Evolutionary conservation across 805 yeast species (phyloP), one percentile per base, ranked within the genome.

Genomic region (Phaffomyces antillensis): DNA sequence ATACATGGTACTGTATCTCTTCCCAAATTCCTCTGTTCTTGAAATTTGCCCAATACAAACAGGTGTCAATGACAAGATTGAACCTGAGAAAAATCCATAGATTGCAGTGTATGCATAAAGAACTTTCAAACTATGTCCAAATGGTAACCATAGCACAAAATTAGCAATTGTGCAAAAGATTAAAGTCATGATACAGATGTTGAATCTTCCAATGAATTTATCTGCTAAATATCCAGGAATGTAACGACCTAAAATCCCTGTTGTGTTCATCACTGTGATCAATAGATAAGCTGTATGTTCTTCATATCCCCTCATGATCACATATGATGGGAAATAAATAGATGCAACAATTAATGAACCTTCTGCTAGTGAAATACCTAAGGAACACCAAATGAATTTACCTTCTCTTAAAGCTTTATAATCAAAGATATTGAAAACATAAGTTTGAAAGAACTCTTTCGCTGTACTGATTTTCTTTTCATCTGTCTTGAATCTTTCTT

Each of bases 1-100:
- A 59, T 79, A 82, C 52, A 78, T 71, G 0, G 81, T 71, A 2
- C 81, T 73, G 55, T 75, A 77, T 17, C 79, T 67, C 52, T 72
- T 71, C 8, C 82, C 83, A 55, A 76, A 77, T 49, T 70, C 73
- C 38, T 72, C 72, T 2, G 75, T 71, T 42, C 73, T 71, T 16
- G 83, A 76, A 32, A 81, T 76, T 42, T 75, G 79, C 1, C 81
- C 82, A 33, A 76, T 66, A 52, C 83, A 75, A 3, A 76, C 79
- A 2, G 85, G 84, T 15, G 79, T 72, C 38, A 79, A 55, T 4
- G 83, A 71, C 40, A 79, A 63, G 5, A 78, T 73, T 0, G 83
- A 71, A 5, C 83, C 77, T 5, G 81, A 69, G 40, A 72, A 64
- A 45, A 79, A 71, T 0, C 86, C 86, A 56, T 72, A 79, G 5